Evolutionary conservation across 176 grass and related monocot genomes (phyloP).

Genomic region (Themeda triandra): DNA sequence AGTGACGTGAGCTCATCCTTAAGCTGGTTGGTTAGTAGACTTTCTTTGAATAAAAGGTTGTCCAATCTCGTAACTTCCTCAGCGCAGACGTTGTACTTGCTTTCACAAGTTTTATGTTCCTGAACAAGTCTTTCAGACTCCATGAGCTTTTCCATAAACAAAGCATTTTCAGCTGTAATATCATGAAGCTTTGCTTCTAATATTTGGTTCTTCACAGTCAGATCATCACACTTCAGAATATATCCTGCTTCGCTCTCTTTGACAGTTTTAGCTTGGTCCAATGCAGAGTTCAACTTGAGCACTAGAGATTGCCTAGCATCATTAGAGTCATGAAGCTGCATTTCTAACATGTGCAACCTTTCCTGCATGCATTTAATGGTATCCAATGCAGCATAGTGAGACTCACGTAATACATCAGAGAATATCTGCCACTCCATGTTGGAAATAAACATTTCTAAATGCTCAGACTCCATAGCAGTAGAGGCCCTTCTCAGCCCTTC

Average conservation of each 20-base stretch:
- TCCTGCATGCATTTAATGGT: slow-evolving; percentile 48
- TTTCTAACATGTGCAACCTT: slow-evolving; percentile 56
- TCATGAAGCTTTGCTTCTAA: slow-evolving; percentile 84
- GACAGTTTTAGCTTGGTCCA: slow-evolving; percentile 60
- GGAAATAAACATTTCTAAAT: slow-evolving; percentile 51
- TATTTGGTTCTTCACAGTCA: slow-evolving; percentile 68
- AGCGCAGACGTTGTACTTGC: slow-evolving; percentile 40
- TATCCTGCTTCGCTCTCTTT: slow-evolving; percentile 71
- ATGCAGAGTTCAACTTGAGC: slow-evolving; percentile 47
- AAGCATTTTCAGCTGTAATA: slow-evolving; percentile 54
- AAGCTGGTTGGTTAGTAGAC: slow-evolving; percentile 45
- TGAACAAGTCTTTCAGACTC: slow-evolving; percentile 45
- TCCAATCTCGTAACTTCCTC: slow-evolving; percentile 76
- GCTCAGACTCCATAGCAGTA: slow-evolving; percentile 52
- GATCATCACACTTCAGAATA: slow-evolving; percentile 68
- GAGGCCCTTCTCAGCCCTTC: slow-evolving; percentile 18
- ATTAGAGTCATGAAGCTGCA: slow-evolving; percentile 59
- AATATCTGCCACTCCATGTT: slow-evolving; percentile 76
- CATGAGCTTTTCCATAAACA: slow-evolving; percentile 42
- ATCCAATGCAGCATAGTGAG: slow-evolving; percentile 59
- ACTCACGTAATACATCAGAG: slow-evolving; percentile 63
- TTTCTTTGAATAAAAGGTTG: slow-evolving; percentile 66
- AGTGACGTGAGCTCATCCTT: slow-evolving; percentile 47
- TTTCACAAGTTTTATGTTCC: slow-evolving; percentile 58
- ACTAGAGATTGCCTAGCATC: slow-evolving; percentile 48